Evolutionary conservation across 1,284 basidiomycete species (phyloP), one percentile per base, ranked within the genome.

Genomic region (Gymnopus androsaceus): DNA sequence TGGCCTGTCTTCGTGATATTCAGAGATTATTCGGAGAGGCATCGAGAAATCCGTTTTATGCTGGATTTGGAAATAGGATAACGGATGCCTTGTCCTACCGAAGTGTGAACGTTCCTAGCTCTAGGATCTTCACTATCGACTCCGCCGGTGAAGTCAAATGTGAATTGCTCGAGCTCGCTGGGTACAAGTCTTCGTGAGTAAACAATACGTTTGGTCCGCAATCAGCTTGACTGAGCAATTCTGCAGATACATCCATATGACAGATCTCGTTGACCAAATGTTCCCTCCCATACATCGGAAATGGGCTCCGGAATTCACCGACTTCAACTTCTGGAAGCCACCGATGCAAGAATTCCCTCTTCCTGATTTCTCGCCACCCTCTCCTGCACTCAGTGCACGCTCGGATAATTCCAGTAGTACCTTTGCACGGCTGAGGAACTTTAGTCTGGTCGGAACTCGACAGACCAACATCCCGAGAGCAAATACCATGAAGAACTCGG

Each of bases 241-340:
- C 7, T 14, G 40, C 57, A 89, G 90, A 48, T 95, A 95, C 70
- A 95, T 95, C 61, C 89, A 94, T 70, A 98, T 96, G 94, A 98
- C 96, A 15, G 96, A 99, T 71, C 83, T 99, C 14, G 97, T 99
- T 30, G 95, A 99, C 74, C 95, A 98, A 71, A 96, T 98, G 88
- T 99, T 99, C 78, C 97, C 97, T 25, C 94, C 96, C 0, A 94
- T 98, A 58, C 84, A 94, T 66, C 85, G 87, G 52, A 92, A 92
- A 67, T 89, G 88, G 78, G 84, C 87, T 36, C 87, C 93, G 1
- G 94, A 97, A 70, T 99, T 83, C 70, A 98, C 95, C 17, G 96
- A 99, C 71, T 96, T 98, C 79, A 98, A 97, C 69, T 99, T 86
- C 69, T 99, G 97, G 97, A 88, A 94, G 61, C 66, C 83, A 0